These are phyloP conservation scores for Dactylis glomerata DNA, from an alignment of 176 grass and related monocot species.

Conservation along the genomic window DNA sequence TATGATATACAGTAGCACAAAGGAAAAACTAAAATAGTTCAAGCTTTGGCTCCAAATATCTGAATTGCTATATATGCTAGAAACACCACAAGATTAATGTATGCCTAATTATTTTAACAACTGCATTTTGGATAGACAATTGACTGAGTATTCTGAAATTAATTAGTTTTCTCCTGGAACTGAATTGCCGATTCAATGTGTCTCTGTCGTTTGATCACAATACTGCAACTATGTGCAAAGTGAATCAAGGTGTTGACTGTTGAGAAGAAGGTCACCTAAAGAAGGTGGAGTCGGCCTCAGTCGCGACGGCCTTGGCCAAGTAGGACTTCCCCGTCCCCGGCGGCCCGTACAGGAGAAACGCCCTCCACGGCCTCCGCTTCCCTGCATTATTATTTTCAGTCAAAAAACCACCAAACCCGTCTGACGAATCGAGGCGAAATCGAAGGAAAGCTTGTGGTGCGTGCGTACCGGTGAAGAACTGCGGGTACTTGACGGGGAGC, in stretches of 20 bases:
- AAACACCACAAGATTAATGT: no score
- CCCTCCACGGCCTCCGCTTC: constrained; percentile 69
- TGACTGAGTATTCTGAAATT: not conserved
- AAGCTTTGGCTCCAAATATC: not conserved
- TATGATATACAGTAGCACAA: not conserved
- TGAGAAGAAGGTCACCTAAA: constrained; percentile 44
- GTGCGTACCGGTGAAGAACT: constrained; percentile 65
- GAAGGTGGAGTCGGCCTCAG: constrained; percentile 72
- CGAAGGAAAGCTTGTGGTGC: not conserved
- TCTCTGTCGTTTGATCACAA: not conserved
- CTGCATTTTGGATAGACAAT: not conserved
- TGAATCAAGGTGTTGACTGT: not conserved
- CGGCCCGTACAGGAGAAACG: constrained; percentile 64
- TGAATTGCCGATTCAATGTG: not conserved
- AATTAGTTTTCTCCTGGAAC: not conserved
- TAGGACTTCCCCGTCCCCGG: constrained; percentile 77
- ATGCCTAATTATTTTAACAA: no score
- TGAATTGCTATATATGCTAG: no score
- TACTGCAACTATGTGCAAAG: not conserved
- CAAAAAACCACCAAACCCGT: not conserved
- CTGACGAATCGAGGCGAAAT: not conserved
- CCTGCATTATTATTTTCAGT: constrained; percentile 25
- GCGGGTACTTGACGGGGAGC: constrained; percentile 67
- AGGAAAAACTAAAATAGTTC: not conserved
- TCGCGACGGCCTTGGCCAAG: constrained; percentile 66